Evolutionary conservation across 1,284 basidiomycete genomes (phyloP), one percentile per base, ranked within the genome.

Genomic region (Puccinia triticina): DNA sequence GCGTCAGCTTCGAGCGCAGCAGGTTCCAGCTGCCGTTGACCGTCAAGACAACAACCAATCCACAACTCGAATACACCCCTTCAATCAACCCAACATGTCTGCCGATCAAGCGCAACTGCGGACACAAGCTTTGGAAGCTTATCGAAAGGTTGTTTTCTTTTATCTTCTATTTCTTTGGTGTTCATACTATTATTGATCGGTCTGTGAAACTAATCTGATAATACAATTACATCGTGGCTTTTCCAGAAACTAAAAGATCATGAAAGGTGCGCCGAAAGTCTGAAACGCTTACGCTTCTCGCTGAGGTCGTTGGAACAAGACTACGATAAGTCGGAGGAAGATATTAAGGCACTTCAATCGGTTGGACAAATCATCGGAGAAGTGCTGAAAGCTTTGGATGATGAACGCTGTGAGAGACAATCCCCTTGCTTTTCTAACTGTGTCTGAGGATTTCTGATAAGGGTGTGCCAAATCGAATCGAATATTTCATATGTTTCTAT

Each of bases 311-410:
- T 99, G 18, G 93, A 96, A 87, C 92, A 92, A 85, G 92, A 93
- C 82, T 99, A 92, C 86, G 94, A 93, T 85, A 96, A 97, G 90
- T 97, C 95, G 0, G 97, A 99, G 88, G 95, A 99, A 66, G 96
- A 99, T 87, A 98, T 99, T 89, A 98, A 98, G 88, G 97, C 97
- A 72, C 92, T 99, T 21, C 97, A 99, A 87, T 97, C 94, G 16
- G 97, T 99, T 14, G 97, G 97, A 16, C 97, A 99, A 89, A 98
- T 99, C 84, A 97, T 99, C 83, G 97, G 95, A 83, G 97, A 99
- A 88, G 95, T 99, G 83, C 92, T 99, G 91, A 98, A 98, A 88
- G 96, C 99, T 88, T 89, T 99, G 40, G 97, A 99, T 86, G 95
- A 98, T 84, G 96, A 99, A 88, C 90, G 97, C 88, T 99, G 96